phyloP scores from a whole-genome alignment of 306 rosid species.

The Rubus parviflorus region DNA sequence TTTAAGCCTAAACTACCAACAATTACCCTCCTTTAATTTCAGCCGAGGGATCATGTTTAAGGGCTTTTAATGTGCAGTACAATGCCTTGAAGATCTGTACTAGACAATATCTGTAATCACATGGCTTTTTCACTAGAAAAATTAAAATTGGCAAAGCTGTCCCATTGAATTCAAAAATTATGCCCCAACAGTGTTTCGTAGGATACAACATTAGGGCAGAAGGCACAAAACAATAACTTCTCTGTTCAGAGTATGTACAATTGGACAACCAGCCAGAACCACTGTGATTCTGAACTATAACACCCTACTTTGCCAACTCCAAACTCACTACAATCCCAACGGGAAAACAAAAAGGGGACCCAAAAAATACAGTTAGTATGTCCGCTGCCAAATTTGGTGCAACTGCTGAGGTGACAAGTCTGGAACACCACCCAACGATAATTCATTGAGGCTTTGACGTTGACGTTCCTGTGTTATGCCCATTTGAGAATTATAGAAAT shows the following conservation, averaged over 20 bases:
- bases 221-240: constrained; percentile 17
- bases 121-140: constrained; percentile 6
- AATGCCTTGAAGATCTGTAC: background rate
- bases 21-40: constrained; percentile 7
- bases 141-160: constrained; percentile 13
- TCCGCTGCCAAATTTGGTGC: constrained; percentile 48
- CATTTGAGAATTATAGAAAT: constrained; percentile 28
- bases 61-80: background rate
- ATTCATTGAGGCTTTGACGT: constrained; percentile 28
- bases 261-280: constrained; percentile 41
- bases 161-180: constrained; percentile 11
- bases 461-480: constrained; percentile 32
- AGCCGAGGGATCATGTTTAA: constrained; percentile 2
- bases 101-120: background rate
- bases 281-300: constrained; percentile 9
- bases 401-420: constrained; percentile 41
- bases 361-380: constrained; percentile 21
- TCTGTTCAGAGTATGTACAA: constrained; percentile 51
- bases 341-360: background rate
- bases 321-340: constrained; percentile 31
- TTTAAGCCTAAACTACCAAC: constrained; percentile 35
- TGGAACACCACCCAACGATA: constrained; percentile 18
- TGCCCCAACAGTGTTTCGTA: constrained; percentile 21
- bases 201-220: constrained; percentile 27
- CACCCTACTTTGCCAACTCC: constrained; percentile 36